Evolutionary conservation across 2,329 filamentous ascomycete species (phyloP), one percentile per base, ranked within the genome.

Genomic region (Nemania bipapillata): DNA sequence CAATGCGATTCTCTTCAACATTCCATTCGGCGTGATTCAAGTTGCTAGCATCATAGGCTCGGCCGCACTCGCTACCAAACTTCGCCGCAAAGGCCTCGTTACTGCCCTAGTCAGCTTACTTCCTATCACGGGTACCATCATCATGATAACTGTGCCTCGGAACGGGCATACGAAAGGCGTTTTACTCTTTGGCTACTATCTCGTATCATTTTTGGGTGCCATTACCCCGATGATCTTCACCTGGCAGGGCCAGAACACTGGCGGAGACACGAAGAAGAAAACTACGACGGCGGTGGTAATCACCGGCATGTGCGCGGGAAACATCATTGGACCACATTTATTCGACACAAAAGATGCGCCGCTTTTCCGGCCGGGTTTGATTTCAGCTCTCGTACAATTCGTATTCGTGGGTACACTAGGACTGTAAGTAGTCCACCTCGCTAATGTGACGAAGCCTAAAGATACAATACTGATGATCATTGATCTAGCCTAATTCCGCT

Each of bases 181-280:
- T 6, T 74, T 86, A 35, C 76, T 86, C 11, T 82, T 86, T 54
- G 84, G 84, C 0, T 86, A 86, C 69, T 86, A 86, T 68, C 75
- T 86, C 15, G 83, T 85, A 7, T 74, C 73, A 26, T 74, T 68
- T 37, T 53, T 77, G 9, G 75, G 72, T 3, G 88, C 75, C 8
- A 81, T 83, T 35, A 85, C 87, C 1, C 88, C 86, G 0, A 77
- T 89, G 61, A 84, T 88, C 24, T 88, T 87, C 74, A 84, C 84
- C 0, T 88, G 85, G 85, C 84, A 83, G 0, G 84, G 83, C 0
- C 86, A 87, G 58, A 89, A 89, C 70, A 88, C 89, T 0, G 89
- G 83, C 1, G 89, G 89, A 0, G 88, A 91, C 67, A 91, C 89
- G 0, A 91, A 91, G 76, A 85, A 88, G 68, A 91, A 91, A 74